Conservation (phyloP, 129 eudicot genomes). For the Glebionis coronaria region DNA sequence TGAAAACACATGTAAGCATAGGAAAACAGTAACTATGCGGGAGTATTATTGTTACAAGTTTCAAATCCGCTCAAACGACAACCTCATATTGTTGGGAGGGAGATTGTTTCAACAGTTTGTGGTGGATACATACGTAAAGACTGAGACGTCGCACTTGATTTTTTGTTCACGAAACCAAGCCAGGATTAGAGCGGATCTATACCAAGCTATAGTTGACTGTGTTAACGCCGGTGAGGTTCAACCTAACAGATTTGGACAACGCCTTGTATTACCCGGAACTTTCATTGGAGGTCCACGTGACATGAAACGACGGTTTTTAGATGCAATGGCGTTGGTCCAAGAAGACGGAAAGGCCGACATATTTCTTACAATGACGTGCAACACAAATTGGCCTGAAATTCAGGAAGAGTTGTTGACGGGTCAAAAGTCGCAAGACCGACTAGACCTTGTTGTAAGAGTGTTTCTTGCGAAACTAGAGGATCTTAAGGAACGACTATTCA, state of each 20-base stretch:
- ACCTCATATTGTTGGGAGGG: conserved; percentile 10
- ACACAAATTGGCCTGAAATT: conserved; percentile 25
- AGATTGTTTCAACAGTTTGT: conserved; percentile 17
- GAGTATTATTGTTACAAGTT: conserved; percentile 2
- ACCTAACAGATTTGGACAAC: conserved; percentile 14
- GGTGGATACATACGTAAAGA: conserved; percentile 24
- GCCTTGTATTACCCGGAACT: conserved; percentile 23
- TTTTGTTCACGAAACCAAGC: background rate
- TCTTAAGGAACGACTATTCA: background rate
- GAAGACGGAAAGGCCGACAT: conserved; percentile 24
- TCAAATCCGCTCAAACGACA: background rate
- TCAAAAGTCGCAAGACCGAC: conserved; percentile 19
- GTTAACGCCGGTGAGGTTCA: background rate
- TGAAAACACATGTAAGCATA: background rate
- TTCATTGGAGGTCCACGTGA: conserved; percentile 39
- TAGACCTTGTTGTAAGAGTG: conserved; percentile 18
- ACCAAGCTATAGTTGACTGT: conserved; percentile 22
- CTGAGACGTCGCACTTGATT: conserved; percentile 19
- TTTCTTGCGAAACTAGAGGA: conserved; percentile 17
- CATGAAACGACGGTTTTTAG: conserved; percentile 19
- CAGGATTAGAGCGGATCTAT: conserved; percentile 1
- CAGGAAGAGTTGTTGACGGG: background rate
- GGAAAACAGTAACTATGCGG: background rate
- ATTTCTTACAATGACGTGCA: conserved; percentile 40
- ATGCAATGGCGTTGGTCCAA: conserved; percentile 30